A percentile compares a stretch with the other conserved stretches of the same genome.
These are phyloP conservation scores for Carnegiea gigantea DNA, from an alignment of 179 eudicot genomes.

Conservation along the genomic window DNA sequence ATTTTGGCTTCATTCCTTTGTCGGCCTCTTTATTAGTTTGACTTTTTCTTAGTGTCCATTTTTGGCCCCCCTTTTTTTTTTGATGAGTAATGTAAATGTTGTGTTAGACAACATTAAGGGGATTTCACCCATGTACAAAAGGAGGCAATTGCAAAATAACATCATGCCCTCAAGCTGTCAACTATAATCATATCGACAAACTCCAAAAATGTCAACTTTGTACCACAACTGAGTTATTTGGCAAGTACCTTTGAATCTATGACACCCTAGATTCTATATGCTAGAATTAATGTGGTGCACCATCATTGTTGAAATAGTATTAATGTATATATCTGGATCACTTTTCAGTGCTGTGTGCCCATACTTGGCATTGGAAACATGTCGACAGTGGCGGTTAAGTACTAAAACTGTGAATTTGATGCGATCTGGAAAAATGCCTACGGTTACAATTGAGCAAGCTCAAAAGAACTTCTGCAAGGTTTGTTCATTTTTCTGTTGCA, in stretches of 20 bases:
- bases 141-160: no score
- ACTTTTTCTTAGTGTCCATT: not conserved
- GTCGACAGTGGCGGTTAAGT: conserved; percentile 99
- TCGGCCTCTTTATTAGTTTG: not conserved
- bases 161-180: no score
- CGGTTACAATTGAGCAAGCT: conserved; percentile 98
- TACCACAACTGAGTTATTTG: not conserved
- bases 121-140: no score
- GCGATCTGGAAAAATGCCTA: conserved; percentile 98
- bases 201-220: no score
- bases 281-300: not conserved
- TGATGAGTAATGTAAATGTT: no score
- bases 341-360: conserved; percentile 92
- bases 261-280: not conserved
- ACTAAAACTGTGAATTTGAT: conserved; percentile 92
- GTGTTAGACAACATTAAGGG: no score
- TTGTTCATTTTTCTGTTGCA: conserved; percentile 23
- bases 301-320: not conserved
- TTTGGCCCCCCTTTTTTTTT: not conserved
- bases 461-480: conserved; percentile 99
- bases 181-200: no score
- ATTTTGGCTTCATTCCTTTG: not conserved
- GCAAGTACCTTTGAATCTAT: not conserved
- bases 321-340: conserved; percentile 9
- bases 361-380: conserved; percentile 95